These are phyloP conservation scores for Collybia sordida DNA, from an alignment of 768 basidiomycete species.

Conservation along the genomic window DNA sequence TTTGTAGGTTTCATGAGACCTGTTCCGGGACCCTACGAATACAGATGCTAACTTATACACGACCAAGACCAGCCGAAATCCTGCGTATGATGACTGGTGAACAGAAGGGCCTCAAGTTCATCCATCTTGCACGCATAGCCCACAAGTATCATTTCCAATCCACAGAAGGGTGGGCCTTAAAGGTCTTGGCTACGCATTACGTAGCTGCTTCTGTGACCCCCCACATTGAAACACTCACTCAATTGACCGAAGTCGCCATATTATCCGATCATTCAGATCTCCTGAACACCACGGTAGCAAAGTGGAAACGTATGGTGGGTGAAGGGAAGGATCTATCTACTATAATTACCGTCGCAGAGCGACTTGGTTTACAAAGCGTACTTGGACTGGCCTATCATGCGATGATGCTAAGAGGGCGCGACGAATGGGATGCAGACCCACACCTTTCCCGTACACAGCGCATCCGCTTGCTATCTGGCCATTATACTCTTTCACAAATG, in stretches of 20 bases:
- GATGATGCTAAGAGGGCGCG: slow-evolving; percentile 50
- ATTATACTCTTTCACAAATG: slow-evolving; percentile 45
- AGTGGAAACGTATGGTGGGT: slow-evolving; percentile 48
- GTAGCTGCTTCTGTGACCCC: slow-evolving; percentile 19
- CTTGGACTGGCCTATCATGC: slow-evolving; percentile 51
- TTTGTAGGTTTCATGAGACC: slow-evolving; percentile 35
- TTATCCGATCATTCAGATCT: slow-evolving; percentile 47
- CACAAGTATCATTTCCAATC: slow-evolving; percentile 58
- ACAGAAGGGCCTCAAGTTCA: slow-evolving; percentile 39
- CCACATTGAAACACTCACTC: slow-evolving; percentile 37
- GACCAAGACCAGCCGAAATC: slow-evolving; percentile 42
- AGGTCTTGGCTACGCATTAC: slow-evolving; percentile 37
- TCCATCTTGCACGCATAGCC: slow-evolving; percentile 48
- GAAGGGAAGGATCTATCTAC: slow-evolving; percentile 44
- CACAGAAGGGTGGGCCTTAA: slow-evolving; percentile 49
- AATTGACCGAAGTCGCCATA: slow-evolving; percentile 52
- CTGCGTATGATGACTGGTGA: slow-evolving; percentile 37
- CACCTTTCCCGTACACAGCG: slow-evolving; percentile 47
- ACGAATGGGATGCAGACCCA: slow-evolving; percentile 47
- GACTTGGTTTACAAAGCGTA: slow-evolving; percentile 43
- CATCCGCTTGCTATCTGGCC: slow-evolving; percentile 51
- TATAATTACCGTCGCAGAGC: slow-evolving; percentile 46
- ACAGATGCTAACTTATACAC: not conserved
- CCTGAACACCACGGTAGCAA: slow-evolving; percentile 36
- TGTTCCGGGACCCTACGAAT: not conserved